These are phyloP conservation scores for Mortierella hygrophila DNA, from an alignment of 192 early-diverging fungal species.

Conservation along the genomic window DNA sequence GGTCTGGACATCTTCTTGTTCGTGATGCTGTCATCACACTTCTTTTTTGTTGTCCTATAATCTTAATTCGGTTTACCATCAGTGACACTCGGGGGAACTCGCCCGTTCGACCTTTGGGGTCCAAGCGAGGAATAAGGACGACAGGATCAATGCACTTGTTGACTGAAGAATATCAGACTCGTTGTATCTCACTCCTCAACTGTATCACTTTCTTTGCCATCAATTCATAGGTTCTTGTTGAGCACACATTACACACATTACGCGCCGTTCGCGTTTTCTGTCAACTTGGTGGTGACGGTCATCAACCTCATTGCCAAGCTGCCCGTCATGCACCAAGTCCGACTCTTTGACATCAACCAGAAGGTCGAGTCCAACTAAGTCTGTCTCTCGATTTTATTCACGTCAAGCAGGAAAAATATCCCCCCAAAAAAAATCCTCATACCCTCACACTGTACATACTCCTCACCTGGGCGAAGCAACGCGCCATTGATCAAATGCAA, in stretches of 20 bases:
- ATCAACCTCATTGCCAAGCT: constrained; percentile 94
- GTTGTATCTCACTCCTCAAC: not conserved
- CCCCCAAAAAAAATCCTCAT: not conserved
- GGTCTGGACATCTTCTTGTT: not conserved
- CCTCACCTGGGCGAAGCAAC: not conserved
- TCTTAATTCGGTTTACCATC: not conserved
- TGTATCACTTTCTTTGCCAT: not conserved
- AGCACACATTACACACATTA: constrained; percentile 97
- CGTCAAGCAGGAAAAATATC: not conserved
- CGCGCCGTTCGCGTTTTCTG: constrained; percentile 85
- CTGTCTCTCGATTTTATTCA: not conserved
- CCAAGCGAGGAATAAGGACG: not conserved
- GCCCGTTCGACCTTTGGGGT: not conserved
- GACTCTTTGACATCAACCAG: constrained; percentile 94
- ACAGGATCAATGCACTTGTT: not conserved
- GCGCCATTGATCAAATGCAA: not conserved
- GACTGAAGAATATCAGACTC: not conserved
- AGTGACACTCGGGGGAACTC: not conserved
- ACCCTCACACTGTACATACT: constrained; percentile 2
- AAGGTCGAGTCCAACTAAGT: constrained; percentile 15
- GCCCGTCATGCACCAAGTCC: constrained; percentile 88
- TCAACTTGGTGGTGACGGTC: constrained; percentile 88
- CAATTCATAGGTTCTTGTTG: constrained; percentile 78
- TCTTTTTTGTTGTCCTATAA: not conserved
- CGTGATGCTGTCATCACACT: not conserved